Base-by-base conservation (phyloP, 352 stramenopile genomes). In the Phytophthora hibernalis region DNA sequence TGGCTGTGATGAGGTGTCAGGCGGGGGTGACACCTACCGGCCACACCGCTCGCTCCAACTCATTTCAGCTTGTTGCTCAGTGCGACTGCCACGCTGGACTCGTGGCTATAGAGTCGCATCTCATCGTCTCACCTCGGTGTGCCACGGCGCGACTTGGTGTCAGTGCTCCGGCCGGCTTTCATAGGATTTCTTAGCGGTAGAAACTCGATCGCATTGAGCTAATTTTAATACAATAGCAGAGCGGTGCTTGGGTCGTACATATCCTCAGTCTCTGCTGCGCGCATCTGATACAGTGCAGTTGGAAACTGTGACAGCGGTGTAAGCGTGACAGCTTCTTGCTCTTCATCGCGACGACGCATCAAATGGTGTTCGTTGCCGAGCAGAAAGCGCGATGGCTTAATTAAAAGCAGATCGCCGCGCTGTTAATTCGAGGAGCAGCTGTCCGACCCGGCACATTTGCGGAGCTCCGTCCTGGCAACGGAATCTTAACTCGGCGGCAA, bases 301-400 rank as follows among this genome's bases (percentile, higher is more conserved):
- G n/a, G n/a, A n/a, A n/a, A n/a, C n/a, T n/a, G n/a, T 70, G 61
- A 70, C 31, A 38, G 31, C 31, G 58, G n/a, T n/a, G n/a, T n/a
- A 47, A n/a, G 26, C 2, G 20, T 61, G 57, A 72, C 63, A 71
- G 24, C n/a, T 35, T 50, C 38, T 47, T 54, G 28, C 44, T 13
- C 38, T 54, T 21, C 49, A 56, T 45, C 30, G 31, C 31, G 44
- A 63, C 61, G 47, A 61, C 48, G 44, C n/a, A n/a, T n/a, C n/a
- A 62, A 57, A 54, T 15, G 30, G 33, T 33, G 26, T 56, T 31
- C 24, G 53, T 18, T 52, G 16, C 20, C 7, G 47, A 55, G 62
- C 62, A 69, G 61, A 69, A 64, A 52, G 54, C 45, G 54, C 54
- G 45, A 69, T 69, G 61, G 61, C 61, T 69, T 64, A 54, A 56